A percentile compares a stretch with the other conserved stretches of the same genome.
Evolutionary conservation across 2,329 filamentous ascomycete species (phyloP).

Genomic region (Aspergillus hortae): DNA sequence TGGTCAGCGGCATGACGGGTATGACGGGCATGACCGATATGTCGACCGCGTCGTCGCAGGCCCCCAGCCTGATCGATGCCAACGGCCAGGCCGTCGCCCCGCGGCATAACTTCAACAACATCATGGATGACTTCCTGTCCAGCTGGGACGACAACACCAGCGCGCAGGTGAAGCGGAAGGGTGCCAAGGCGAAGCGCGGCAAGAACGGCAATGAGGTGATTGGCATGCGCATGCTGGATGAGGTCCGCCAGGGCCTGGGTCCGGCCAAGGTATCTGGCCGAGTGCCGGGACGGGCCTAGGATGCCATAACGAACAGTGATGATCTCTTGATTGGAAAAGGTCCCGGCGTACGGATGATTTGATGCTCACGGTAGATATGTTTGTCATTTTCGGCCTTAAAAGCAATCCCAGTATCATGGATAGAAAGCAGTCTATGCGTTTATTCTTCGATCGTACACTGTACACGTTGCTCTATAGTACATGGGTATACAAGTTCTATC

Average conservation of each 20-base stretch:
- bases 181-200: conserved; percentile 55
- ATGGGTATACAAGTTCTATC: conserved; percentile 13
- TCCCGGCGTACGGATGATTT: conserved; percentile 9
- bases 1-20: conserved; percentile 43
- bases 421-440: too few species aligned
- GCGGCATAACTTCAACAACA: conserved; percentile 76
- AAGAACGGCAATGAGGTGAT: conserved; percentile 78
- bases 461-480: conserved; percentile 9
- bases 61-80: conserved; percentile 50
- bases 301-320: conserved; percentile 14
- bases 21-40: conserved; percentile 61
- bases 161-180: conserved; percentile 41
- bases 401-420: not conserved
- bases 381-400: not conserved
- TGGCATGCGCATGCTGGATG: conserved; percentile 85
- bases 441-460: not conserved
- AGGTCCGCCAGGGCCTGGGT: conserved; percentile 76
- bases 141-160: conserved; percentile 48
- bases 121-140: conserved; percentile 90
- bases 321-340: conserved; percentile 13
- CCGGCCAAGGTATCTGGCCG: conserved; percentile 60
- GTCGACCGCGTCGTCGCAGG: conserved; percentile 52
- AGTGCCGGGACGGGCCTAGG: conserved; percentile 30
- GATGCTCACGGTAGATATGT: not conserved
- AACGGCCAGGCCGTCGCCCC: conserved; percentile 51